phyloP scores from a whole-genome alignment of 257 asterid genomes.

The Coffea eugenioides region DNA sequence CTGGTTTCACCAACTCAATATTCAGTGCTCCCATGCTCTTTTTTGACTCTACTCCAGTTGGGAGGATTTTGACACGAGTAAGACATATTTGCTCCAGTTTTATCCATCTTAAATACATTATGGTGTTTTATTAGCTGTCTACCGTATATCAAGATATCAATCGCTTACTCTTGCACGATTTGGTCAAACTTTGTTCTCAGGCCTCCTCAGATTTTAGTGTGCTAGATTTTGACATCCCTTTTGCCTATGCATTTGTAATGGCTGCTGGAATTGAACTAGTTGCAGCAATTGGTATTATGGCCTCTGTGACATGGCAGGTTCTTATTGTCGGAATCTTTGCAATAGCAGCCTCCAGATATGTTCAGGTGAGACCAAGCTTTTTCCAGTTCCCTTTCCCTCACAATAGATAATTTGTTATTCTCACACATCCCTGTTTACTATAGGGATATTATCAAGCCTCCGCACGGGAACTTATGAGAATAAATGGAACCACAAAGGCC shows the following conservation, averaged over 20 bases:
- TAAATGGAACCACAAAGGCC: slow-evolving; percentile 83
- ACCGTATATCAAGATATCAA: not conserved
- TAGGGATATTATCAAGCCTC: slow-evolving; percentile 75
- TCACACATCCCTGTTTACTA: slow-evolving; percentile 6
- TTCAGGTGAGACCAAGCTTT: slow-evolving; percentile 47
- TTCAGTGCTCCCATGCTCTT: slow-evolving; percentile 80
- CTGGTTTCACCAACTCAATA: slow-evolving; percentile 50
- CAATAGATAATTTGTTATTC: not conserved
- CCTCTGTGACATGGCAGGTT: slow-evolving; percentile 75
- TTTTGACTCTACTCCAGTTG: slow-evolving; percentile 83
- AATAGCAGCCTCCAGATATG: slow-evolving; percentile 50
- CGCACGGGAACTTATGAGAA: slow-evolving; percentile 78
- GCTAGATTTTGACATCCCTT: slow-evolving; percentile 66
- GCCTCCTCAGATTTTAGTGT: slow-evolving; percentile 76
- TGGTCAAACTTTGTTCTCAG: slow-evolving; percentile 26
- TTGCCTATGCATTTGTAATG: slow-evolving; percentile 37
- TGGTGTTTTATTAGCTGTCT: not conserved
- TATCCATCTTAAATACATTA: not conserved
- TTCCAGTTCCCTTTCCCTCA: not conserved
- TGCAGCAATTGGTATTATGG: slow-evolving; percentile 54
- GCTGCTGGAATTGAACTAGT: slow-evolving; percentile 45
- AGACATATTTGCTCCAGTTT: slow-evolving; percentile 13
- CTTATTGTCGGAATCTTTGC: slow-evolving; percentile 71
- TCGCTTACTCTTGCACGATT: not conserved
- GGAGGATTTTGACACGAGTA: slow-evolving; percentile 78